phyloP scores from a whole-genome alignment of 73 alveolate genomes.

The Uronychia setigera region DNA sequence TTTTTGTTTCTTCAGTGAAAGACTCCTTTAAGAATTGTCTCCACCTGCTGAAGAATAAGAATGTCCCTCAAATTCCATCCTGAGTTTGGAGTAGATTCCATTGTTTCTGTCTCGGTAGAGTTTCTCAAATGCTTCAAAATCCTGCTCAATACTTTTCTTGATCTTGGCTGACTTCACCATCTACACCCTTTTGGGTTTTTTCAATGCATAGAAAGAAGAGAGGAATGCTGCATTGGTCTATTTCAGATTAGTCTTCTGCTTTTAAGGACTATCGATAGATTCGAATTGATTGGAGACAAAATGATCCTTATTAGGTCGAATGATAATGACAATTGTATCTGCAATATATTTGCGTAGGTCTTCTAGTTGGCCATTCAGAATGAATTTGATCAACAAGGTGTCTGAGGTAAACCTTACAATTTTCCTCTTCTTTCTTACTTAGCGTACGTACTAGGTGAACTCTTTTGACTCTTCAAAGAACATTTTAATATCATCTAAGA shows the following conservation, averaged over 20 bases:
- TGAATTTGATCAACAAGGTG: no score
- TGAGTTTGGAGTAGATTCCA: background rate
- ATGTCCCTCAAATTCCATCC: background rate
- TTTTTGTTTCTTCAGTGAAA: background rate
- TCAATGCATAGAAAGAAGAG: background rate
- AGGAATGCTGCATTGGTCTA: background rate
- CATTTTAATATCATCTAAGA: background rate
- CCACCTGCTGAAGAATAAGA: background rate
- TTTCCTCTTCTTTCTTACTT: background rate
- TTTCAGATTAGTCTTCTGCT: background rate
- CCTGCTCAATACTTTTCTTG: background rate
- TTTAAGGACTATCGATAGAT: background rate
- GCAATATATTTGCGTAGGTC: background rate
- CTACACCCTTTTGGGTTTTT: background rate
- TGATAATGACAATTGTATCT: background rate
- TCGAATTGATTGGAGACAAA: background rate
- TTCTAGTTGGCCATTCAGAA: background rate
- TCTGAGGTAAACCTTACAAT: background rate
- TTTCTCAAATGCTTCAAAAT: background rate
- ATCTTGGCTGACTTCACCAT: background rate
- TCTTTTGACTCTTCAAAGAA: background rate
- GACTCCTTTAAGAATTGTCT: background rate
- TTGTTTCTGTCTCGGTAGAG: background rate
- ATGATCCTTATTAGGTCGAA: background rate
- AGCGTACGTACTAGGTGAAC: background rate